Evolutionary conservation across 306 rosid species (phyloP).

Genomic region (Vigna hirtella): DNA sequence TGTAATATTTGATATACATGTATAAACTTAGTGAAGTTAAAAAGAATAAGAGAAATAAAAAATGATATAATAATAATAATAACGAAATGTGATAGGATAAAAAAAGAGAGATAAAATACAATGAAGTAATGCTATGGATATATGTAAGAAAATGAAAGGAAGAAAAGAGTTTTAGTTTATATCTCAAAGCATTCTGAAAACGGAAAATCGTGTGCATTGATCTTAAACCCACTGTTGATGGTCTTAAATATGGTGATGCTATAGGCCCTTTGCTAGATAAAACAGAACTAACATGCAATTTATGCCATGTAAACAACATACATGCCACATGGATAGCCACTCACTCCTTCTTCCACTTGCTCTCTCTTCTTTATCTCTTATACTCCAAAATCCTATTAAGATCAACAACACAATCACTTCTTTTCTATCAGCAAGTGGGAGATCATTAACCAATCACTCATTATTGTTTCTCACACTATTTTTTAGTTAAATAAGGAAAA

Average conservation of each 20-base stretch:
- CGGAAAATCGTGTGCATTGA: constrained; percentile 40
- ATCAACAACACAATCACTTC: constrained; percentile 38
- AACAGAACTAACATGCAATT: constrained; percentile 66
- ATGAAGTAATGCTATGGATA: background rate
- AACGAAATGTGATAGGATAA: background rate
- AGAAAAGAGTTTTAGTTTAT: constrained; percentile 18
- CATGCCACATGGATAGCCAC: constrained; percentile 75
- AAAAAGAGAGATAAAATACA: background rate
- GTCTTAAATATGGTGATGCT: constrained; percentile 38
- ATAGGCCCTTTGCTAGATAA: constrained; percentile 58
- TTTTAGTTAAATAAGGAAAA: constrained; percentile 18
- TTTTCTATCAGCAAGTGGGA: background rate
- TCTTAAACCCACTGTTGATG: constrained; percentile 47
- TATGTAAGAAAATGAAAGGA: background rate
- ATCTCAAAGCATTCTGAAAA: constrained; percentile 40
- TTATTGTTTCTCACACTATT: constrained; percentile 8
- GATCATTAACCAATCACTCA: constrained; percentile 10
- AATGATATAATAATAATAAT: too few relatives aligned
- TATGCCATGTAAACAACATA: constrained; percentile 62
- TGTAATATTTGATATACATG: background rate
- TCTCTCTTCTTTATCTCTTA: constrained; percentile 55
- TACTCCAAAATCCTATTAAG: constrained; percentile 56
- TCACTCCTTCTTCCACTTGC: constrained; percentile 44
- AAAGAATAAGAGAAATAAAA: background rate
- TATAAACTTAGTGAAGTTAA: background rate